Percentiles rank a stretch among this genome's conserved stretches.
Conservation (phyloP, 371 early-diverging fungal genomes). For the Apophysomyces ossiformis region DNA sequence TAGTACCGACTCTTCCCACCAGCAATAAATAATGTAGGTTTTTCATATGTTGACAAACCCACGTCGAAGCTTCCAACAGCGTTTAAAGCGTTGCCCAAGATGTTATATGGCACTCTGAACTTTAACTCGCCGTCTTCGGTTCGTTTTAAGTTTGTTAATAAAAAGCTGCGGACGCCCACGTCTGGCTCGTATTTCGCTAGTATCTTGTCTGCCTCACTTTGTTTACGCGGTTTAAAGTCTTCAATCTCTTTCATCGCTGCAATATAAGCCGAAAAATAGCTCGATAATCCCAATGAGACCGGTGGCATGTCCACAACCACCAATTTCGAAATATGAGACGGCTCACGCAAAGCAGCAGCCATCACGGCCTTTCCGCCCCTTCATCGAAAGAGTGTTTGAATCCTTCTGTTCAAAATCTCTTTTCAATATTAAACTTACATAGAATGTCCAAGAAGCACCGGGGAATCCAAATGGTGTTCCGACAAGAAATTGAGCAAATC, state of each 20-base stretch:
- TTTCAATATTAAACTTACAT: constrained; percentile 52
- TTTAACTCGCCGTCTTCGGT: constrained; percentile 45
- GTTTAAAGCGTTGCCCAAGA: constrained; percentile 61
- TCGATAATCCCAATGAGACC: constrained; percentile 47
- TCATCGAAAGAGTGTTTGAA: background rate
- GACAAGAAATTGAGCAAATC: constrained; percentile 75
- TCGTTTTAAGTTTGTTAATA: constrained; percentile 87
- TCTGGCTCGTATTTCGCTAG: constrained; percentile 62
- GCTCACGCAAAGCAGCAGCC: constrained; percentile 71
- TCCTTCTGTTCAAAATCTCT: background rate
- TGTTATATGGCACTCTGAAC: constrained; percentile 77
- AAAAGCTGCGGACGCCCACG: constrained; percentile 77
- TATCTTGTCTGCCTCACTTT: constrained; percentile 76
- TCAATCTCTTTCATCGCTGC: constrained; percentile 75
- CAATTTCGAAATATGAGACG: constrained; percentile 63
- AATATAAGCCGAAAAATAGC: constrained; percentile 66
- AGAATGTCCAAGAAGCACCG: constrained; percentile 87
- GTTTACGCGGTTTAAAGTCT: constrained; percentile 51
- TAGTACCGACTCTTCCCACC: constrained; percentile 78
- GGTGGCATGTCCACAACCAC: constrained; percentile 92
- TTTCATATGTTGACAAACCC: constrained; percentile 35
- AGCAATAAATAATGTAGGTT: constrained; percentile 80
- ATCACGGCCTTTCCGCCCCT: constrained; percentile 94
- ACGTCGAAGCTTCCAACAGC: constrained; percentile 52
- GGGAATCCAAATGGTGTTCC: constrained; percentile 53